These are phyloP conservation scores for Gorgonomyces haynaldii DNA, from an alignment of 192 early-diverging fungal species.

Conservation along the genomic window DNA sequence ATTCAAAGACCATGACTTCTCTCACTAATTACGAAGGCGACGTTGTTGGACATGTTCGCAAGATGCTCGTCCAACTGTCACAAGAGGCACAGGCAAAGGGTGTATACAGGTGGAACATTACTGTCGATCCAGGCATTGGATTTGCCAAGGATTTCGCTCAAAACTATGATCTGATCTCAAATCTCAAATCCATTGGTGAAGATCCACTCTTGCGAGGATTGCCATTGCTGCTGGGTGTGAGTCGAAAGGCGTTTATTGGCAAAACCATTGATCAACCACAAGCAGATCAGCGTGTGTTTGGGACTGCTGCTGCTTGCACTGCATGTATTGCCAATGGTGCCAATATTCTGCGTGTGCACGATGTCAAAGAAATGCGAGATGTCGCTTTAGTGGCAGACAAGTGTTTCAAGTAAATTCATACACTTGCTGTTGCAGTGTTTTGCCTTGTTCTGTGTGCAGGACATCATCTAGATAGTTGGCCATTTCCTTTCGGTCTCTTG, in stretches of 20 bases:
- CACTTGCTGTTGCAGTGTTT: no score
- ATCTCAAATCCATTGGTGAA: constrained; percentile 43
- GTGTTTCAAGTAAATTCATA: no score
- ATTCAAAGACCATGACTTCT: constrained; percentile 71
- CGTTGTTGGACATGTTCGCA: constrained; percentile 59
- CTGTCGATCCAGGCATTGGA: constrained; percentile 93
- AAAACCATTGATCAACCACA: constrained; percentile 48
- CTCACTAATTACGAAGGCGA: constrained; percentile 61
- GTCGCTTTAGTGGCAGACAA: constrained; percentile 75
- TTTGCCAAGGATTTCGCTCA: constrained; percentile 89
- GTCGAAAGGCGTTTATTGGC: constrained; percentile 88
- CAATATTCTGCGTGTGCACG: constrained; percentile 81
- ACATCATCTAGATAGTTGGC: no score
- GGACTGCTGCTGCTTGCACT: constrained; percentile 80
- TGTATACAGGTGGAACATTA: constrained; percentile 90
- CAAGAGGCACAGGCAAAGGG: constrained; percentile 63
- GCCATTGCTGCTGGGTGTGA: constrained; percentile 85
- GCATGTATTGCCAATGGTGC: constrained; percentile 74
- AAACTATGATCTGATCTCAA: constrained; percentile 72
- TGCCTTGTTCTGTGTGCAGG: no score
- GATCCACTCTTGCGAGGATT: constrained; percentile 44
- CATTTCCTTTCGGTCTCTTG: no score
- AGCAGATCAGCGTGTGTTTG: constrained; percentile 62
- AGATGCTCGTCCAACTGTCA: constrained; percentile 56
- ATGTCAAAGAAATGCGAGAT: constrained; percentile 87